Percentiles rank a stretch among this genome's conserved stretches.
phyloP scores from a whole-genome alignment of 2,329 filamentous ascomycete genomes.

The Aspergillus candidus region DNA sequence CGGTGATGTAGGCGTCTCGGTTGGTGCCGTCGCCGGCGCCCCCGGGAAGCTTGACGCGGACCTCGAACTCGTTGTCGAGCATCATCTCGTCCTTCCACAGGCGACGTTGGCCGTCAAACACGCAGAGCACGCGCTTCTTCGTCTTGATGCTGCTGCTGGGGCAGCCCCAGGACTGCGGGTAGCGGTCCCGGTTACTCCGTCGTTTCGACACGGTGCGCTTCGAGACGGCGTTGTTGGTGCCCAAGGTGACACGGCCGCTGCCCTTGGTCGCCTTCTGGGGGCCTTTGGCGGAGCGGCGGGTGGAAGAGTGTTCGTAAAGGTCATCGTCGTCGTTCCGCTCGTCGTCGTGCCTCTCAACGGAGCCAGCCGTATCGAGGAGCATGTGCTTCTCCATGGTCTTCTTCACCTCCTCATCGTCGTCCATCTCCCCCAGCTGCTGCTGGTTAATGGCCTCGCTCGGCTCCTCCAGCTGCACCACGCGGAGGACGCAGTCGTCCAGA shows the following conservation, averaged over 20 bases:
- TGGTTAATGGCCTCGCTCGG: conserved; percentile 54
- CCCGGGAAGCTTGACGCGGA: conserved; percentile 73
- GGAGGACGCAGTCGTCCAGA: conserved; percentile 65
- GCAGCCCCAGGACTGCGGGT: conserved; percentile 90
- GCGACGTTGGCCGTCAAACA: conserved; percentile 81
- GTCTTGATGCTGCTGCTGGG: conserved; percentile 91
- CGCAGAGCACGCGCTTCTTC: conserved; percentile 92
- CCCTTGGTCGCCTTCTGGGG: conserved; percentile 45
- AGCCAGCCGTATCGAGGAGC: conserved; percentile 44
- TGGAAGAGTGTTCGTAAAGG: conserved; percentile 46
- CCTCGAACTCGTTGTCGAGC: conserved; percentile 90
- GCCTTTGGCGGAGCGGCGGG: conserved; percentile 44
- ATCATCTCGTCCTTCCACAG: conserved; percentile 99
- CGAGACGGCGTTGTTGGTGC: conserved; percentile 39
- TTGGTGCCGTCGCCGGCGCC: conserved; percentile 78
- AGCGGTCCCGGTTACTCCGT: conserved; percentile 88
- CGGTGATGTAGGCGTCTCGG: conserved; percentile 75
- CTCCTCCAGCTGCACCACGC: conserved; percentile 56
- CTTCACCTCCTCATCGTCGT: conserved; percentile 52
- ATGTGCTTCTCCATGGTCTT: conserved; percentile 55
- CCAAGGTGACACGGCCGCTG: conserved; percentile 46
- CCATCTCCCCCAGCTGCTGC: conserved; percentile 52
- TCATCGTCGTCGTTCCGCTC: conserved; percentile 52
- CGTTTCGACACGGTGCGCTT: conserved; percentile 54
- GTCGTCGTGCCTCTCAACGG: conserved; percentile 45